These are phyloP conservation scores for Anisogramma anomala DNA, from an alignment of 2,329 filamentous ascomycete genomes.

Conservation along the genomic window DNA sequence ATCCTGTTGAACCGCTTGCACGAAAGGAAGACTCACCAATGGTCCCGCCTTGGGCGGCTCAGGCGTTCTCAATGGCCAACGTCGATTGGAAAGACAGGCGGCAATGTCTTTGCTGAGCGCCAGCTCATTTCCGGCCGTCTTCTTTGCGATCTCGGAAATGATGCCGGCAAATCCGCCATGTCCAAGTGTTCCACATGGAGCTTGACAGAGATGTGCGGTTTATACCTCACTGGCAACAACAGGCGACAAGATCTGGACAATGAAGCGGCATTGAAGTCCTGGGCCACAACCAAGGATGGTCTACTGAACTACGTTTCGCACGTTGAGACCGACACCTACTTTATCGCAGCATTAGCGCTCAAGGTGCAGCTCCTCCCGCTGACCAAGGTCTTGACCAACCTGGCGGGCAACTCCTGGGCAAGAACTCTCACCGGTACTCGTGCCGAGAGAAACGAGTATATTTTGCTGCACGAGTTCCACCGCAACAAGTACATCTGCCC, in stretches of 20 bases:
- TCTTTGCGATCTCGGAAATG: constrained; percentile 88
- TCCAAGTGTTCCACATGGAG: constrained; percentile 96
- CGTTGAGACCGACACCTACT: constrained; percentile 91
- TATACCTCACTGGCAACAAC: constrained; percentile 67
- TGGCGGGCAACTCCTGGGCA: constrained; percentile 97
- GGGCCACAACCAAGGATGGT: constrained; percentile 72
- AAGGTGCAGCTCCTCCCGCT: constrained; percentile 85
- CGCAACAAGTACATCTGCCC: constrained; percentile 97
- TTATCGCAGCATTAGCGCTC: constrained; percentile 80
- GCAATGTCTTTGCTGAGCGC: constrained; percentile 86
- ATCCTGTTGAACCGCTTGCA: constrained; percentile 76
- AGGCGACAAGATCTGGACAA: constrained; percentile 76
- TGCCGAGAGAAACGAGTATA: constrained; percentile 97
- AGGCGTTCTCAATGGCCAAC: constrained; percentile 77
- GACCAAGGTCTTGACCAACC: constrained; percentile 88
- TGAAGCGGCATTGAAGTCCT: constrained; percentile 74
- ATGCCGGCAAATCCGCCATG: constrained; percentile 95
- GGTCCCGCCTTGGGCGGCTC: constrained; percentile 85
- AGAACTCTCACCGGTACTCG: constrained; percentile 89
- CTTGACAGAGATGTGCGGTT: constrained; percentile 90
- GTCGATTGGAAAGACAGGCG: constrained; percentile 72
- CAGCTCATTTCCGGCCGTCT: constrained; percentile 81
- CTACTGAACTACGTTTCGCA: constrained; percentile 89
- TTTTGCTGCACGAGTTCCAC: constrained; percentile 93
- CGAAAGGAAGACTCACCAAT: constrained; percentile 83